Base-by-base conservation (phyloP, 306 rosid species). In the Rosa lucieae region DNA sequence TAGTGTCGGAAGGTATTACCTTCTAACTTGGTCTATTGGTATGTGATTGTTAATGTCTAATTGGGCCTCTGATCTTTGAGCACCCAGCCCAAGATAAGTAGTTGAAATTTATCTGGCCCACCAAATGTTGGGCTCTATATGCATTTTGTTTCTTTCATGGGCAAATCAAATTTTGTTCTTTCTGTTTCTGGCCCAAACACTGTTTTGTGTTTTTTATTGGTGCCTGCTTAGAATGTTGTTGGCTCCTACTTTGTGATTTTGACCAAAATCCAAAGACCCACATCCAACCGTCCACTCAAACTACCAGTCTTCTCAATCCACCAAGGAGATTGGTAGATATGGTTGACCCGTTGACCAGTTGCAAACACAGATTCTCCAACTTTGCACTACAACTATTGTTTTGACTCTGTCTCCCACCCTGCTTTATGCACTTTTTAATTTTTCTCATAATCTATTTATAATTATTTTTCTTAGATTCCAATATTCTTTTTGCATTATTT, bases 291-390 rank as follows among this genome's bases (percentile, higher is more conserved):
- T 77, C 68, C 61, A 53, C 67, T 44, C 56, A 37, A 87, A 46
- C 90, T 75, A 87, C 86, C 87, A 75, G 86, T 87, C 90, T 49
- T 82, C 65, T 29, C 79, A 14, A 39, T 44, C 37, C n/a, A 2
- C n/a, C 71, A 8, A 37, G 44, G 6, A 8, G 82, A 82, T 79
- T 85, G 86, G 84, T 79, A 79, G 86, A 85, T 76, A 5, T 0
- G 79, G 75, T 69, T 73, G 83, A 82, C 81, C 66, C 58, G 67
- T 72, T 67, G 72, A 67, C 72, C 48, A 65, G 79, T 72, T 21
- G 75, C 21, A 76, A 26, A 63, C 42, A 20, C 3, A 26, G 65
- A 63, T 47, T 76, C 35, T 15, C 59, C 20, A 10, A 58, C 42
- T 73, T 73, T 29, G 23, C 58, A 13, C 20, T 39, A 0, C 75